Percentiles rank a stretch among this genome's conserved stretches.
These are phyloP conservation scores for Ophiostoma perfectum DNA, from an alignment of 2,329 filamentous ascomycete genomes.

Conservation along the genomic window DNA sequence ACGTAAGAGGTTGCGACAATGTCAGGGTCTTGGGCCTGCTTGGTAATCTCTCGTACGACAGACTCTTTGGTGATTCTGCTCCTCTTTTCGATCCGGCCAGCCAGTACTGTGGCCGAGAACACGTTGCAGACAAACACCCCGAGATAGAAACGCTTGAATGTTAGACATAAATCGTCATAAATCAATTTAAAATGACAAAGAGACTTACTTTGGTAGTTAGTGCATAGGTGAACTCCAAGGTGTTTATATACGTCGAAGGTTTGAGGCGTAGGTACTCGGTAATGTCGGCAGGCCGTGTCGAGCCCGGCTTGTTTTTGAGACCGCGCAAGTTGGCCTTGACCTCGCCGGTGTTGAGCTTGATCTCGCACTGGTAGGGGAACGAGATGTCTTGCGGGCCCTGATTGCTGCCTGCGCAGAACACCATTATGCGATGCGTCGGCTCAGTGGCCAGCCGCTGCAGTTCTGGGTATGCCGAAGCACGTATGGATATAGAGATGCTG, in stretches of 20 bases:
- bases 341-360: constrained; percentile 83
- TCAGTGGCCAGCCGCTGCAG: constrained; percentile 53
- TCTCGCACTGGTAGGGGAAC: constrained; percentile 88
- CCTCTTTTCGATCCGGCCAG: constrained; percentile 58
- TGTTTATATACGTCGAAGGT: constrained; percentile 64
- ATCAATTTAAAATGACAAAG: too few species aligned
- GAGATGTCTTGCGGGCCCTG: constrained; percentile 66
- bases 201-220: constrained; percentile 58
- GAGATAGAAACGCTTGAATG: constrained; percentile 62
- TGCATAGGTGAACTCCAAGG: constrained; percentile 82
- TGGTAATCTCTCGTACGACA: constrained; percentile 65
- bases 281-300: constrained; percentile 88
- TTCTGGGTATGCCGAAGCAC: constrained; percentile 46
- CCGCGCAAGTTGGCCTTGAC: constrained; percentile 91
- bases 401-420: constrained; percentile 71
- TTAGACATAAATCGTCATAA: too few species aligned
- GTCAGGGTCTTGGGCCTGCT: constrained; percentile 77
- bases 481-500: constrained; percentile 43
- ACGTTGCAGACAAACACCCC: constrained; percentile 70
- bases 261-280: constrained; percentile 68
- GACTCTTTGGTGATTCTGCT: constrained; percentile 72
- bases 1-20: constrained; percentile 83
- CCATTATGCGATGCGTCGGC: constrained; percentile 62
- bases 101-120: constrained; percentile 65
- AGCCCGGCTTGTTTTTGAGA: constrained; percentile 91